These are phyloP conservation scores for Sporothrix schenckii DNA, from an alignment of 2,329 filamentous ascomycete species.

Conservation along the genomic window DNA sequence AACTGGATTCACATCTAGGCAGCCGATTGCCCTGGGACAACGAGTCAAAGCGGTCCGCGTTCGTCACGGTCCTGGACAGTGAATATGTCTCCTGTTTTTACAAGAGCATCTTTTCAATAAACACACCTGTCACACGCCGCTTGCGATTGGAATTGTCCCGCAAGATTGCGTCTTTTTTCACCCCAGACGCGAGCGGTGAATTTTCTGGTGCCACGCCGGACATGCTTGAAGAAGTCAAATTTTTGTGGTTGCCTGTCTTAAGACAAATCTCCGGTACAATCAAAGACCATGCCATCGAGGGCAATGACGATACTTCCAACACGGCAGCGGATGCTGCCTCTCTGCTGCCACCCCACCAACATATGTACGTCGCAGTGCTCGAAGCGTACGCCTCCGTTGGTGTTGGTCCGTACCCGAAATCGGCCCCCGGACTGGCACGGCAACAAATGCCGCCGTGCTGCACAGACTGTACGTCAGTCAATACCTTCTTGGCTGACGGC, in stretches of 20 bases:
- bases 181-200: neutral
- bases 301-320: neutral
- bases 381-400: neutral
- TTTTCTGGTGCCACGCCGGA: neutral
- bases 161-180: neutral
- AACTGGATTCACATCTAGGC: neutral
- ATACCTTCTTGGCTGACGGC: neutral
- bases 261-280: neutral
- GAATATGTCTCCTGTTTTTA: neutral
- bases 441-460: neutral
- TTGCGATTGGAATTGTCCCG: neutral
- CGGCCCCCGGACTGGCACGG: neutral
- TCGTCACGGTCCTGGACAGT: neutral
- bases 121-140: neutral
- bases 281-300: neutral
- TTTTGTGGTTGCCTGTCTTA: neutral
- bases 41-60: too few species aligned
- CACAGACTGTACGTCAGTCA: neutral
- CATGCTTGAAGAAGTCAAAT: neutral
- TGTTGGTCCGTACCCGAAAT: neutral
- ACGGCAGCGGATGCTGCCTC: neutral
- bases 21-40: too few species aligned
- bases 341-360: neutral
- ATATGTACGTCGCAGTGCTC: neutral
- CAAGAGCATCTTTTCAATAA: neutral